These are phyloP conservation scores for Discostella pseudostelligera DNA, from an alignment of 108 stramenopile species.

Conservation along the genomic window DNA sequence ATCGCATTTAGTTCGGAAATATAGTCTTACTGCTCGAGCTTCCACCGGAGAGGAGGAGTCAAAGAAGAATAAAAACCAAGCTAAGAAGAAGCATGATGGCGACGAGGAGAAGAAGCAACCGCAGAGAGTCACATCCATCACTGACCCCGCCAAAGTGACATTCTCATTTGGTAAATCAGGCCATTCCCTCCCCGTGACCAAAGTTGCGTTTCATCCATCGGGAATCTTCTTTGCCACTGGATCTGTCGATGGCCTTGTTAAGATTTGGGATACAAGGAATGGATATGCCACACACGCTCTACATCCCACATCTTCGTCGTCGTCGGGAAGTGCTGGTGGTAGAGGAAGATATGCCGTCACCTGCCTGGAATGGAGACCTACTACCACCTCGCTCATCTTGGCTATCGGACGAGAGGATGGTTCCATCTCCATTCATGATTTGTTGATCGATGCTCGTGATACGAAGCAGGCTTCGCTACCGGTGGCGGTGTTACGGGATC, in stretches of 20 bases:
- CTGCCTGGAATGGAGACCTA: constrained; percentile 60
- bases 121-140: constrained; percentile 26
- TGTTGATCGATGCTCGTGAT: constrained; percentile 53
- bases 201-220: constrained; percentile 68
- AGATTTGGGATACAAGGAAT: constrained; percentile 82
- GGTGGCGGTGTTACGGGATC: constrained; percentile 73
- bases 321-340: constrained; percentile 48
- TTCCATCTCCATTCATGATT: constrained; percentile 73
- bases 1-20: constrained; percentile 67
- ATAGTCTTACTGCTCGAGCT: constrained; percentile 44
- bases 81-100: constrained; percentile 7
- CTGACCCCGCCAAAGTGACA: constrained; percentile 39
- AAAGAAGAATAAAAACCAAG: neutral
- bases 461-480: constrained; percentile 29
- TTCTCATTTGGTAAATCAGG: constrained; percentile 73
- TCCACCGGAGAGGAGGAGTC: constrained; percentile 5
- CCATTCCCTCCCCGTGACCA: constrained; percentile 72
- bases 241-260: constrained; percentile 79
- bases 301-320: constrained; percentile 44
- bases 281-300: constrained; percentile 83
- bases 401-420: constrained; percentile 86
- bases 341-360: constrained; percentile 61
- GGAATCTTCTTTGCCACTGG: constrained; percentile 82
- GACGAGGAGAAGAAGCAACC: constrained; percentile 9
- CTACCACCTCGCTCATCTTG: constrained; percentile 53